Base-by-base conservation (phyloP, 2,329 filamentous ascomycete species). In the Pseudocercospora eumusae region DNA sequence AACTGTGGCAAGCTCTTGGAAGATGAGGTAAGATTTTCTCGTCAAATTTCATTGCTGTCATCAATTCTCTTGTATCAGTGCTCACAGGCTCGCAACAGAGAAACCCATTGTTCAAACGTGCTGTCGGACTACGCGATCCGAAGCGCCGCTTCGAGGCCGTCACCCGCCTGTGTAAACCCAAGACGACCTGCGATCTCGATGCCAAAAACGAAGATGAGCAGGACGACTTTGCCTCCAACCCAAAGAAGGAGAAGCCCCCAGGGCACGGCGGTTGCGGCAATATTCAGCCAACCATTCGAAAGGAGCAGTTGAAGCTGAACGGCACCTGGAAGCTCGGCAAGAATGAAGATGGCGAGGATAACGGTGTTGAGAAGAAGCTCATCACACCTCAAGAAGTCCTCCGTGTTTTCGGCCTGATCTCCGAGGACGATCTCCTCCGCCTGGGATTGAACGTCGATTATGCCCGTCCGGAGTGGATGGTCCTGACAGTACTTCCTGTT, bases 1-100 rank as follows among this genome's bases (percentile, higher is more conserved):
- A 97, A 96, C 79, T 99, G 96, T 84, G 93, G 93, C 81, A 96
- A 95, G 83, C 91, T 98, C 75, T 86, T 96, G 83, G 89, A 92
- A 80, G 93, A 98, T 86, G 91, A 92, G 88, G 93, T 98, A 88
- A 92, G 93, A 96, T 83, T 83, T 81, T 52, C 42, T 18, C 27
- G 42, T 44, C 44, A 50, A 18, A 4, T 52, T 44, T 18, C 23
- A 2, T 36, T 18, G 21, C 60, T 57, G 59, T 69, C 64, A 63
- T 65, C 61, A 21, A 47, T 53, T 60, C 36, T 57, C 53, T 57
- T 57, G 76, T 75, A 73, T 74, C 75, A 75, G 63, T 77, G 75
- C 80, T 84, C 74, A 83, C 78, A 71, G 73, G 66, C 57, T 33
- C 61, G 47, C 64, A 79, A 76, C 80, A 96, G 92, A 90, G 85